Conservation (phyloP, 2,329 filamentous ascomycete genomes). For the Escovopsis weberi region DNA sequence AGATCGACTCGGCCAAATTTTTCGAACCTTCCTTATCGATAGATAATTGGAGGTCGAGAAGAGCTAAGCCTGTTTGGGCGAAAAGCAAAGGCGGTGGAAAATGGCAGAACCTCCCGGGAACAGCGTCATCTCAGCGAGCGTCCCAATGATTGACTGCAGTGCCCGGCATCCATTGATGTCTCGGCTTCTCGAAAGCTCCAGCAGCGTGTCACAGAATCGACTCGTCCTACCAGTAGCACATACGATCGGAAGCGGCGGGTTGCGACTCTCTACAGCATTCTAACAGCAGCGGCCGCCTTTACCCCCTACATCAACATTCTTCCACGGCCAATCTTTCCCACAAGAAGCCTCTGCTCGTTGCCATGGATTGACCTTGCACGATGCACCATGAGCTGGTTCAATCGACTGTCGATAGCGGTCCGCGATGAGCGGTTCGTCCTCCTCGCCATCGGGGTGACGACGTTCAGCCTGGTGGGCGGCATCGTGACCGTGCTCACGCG, state of each 20-base stretch:
- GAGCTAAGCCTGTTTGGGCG: background rate
- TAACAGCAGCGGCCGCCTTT: no score
- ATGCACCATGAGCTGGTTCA: conserved; percentile 24
- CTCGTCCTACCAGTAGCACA: conserved; percentile 1
- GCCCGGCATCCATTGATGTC: background rate
- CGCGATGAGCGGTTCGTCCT: conserved; percentile 41
- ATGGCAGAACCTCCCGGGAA: conserved; percentile 8
- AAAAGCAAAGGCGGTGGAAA: conserved; percentile 7
- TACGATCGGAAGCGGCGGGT: no score
- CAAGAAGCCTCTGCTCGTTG: no score
- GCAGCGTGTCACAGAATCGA: background rate
- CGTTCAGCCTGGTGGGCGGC: conserved; percentile 41
- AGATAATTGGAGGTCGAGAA: background rate
- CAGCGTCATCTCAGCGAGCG: conserved; percentile 1
- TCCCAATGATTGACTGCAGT: background rate
- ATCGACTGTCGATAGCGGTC: conserved; percentile 15
- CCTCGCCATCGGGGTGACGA: conserved; percentile 39
- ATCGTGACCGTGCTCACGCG: conserved; percentile 44
- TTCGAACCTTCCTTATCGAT: conserved; percentile 4
- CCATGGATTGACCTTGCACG: conserved; percentile 5
- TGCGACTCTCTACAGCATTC: no score
- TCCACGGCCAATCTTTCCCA: no score
- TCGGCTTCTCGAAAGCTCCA: background rate
- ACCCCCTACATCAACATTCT: no score
- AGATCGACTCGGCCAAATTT: conserved; percentile 3